Evolutionary conservation across 345 rosid genomes (phyloP).

Genomic region (Lepidium aucheri): DNA sequence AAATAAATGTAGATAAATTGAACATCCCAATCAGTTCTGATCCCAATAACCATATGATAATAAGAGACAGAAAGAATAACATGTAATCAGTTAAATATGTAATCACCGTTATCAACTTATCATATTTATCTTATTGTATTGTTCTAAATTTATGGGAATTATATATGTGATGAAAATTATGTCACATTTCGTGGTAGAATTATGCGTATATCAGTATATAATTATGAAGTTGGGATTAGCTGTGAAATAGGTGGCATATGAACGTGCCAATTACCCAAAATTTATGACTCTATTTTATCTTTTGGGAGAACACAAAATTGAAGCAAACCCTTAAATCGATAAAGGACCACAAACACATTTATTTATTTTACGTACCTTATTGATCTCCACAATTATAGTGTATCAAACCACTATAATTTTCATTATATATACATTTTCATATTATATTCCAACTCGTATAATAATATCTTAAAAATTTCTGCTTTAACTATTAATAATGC

Average conservation of each 20-base stretch:
- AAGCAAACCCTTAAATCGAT: constrained; percentile 16
- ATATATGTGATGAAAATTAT: not conserved
- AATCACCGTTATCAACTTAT: too few relatives aligned
- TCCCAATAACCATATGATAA: too few relatives aligned
- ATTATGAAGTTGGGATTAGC: constrained; percentile 15
- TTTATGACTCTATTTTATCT: constrained; percentile 1
- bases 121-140: not conserved
- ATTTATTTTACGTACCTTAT: constrained; percentile 14
- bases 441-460: not conserved
- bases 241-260: constrained; percentile 27
- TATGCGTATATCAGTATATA: not conserved
- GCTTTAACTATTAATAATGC: not conserved
- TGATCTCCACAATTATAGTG: constrained; percentile 11
- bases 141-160: not conserved
- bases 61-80: too few relatives aligned
- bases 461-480: too few relatives aligned
- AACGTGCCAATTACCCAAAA: constrained; percentile 21
- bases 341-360: constrained; percentile 18
- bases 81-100: too few relatives aligned
- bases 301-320: constrained; percentile 5
- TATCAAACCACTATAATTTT: not conserved
- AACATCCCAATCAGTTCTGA: too few relatives aligned
- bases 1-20: too few relatives aligned
- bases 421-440: too few relatives aligned
- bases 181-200: not conserved